Base-by-base conservation (phyloP, 164 flowering plant genomes). In the Dillenia suffruticosa region DNA sequence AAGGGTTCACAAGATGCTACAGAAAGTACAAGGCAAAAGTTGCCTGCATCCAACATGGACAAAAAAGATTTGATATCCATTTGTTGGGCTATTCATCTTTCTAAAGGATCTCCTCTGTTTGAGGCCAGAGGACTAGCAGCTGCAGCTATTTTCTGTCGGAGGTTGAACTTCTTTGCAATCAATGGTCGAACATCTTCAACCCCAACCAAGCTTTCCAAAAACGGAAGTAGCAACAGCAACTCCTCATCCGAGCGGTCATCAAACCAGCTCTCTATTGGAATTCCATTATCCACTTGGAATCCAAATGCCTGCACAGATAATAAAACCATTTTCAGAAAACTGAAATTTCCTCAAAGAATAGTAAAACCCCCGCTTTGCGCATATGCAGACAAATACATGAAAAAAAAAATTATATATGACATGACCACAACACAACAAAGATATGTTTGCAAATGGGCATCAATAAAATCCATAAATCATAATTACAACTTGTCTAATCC, bases 181-280 rank as follows among this genome's bases (percentile, higher is more conserved):
- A 90, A 55, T 16, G 99, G 99, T 56, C 99, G 82, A 5, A 95
- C 97, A 73, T 95, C 99, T 68, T 88, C 86, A 55, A 77, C 96
- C 44, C 85, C 90, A 17, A 79, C 88, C 76, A 95, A 77, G 74
- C 80, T 90, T 77, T 95, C 98, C 81, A 95, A 69, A 74, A 95
- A 95, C 0, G 98, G 98, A 26, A 95, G 86, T 51, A 95, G 46
- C 4, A 49, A 44, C 52, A 81, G 74, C 65, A 95, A 57, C 59
- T 88, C 99, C 64, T 81, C 71, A 74, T 95, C 99, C 2, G 87
- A 72, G 14, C 77, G 92, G 61, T 95, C 98, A 59, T 90, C 91
- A 68, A 88, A 95, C 99, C 99, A 95, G 77, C 99, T 95, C 76
- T 92, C 90, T 7, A 95, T 92, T 11, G 99, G 99, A 56, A 95